Percentiles rank a stretch among this genome's conserved stretches.
Evolutionary conservation across 768 basidiomycete genomes (phyloP).

Genomic region (Crassisporium funariophilum): DNA sequence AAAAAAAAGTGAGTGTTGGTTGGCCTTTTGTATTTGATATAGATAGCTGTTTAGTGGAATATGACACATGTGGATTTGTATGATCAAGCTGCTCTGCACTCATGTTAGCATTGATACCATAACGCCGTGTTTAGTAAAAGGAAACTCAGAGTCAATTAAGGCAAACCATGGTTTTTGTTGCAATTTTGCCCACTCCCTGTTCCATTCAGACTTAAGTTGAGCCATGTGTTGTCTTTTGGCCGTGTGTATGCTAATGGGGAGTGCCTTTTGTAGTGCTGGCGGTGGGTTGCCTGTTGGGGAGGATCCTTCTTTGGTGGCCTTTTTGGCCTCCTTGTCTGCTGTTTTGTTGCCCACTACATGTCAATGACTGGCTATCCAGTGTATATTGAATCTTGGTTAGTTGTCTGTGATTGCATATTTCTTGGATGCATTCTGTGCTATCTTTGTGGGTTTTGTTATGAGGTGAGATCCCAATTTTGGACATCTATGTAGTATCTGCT

Average conservation of each 20-base stretch:
- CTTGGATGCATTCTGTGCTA: not conserved
- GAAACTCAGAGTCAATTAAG: not conserved
- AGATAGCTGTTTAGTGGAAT: constrained; percentile 5
- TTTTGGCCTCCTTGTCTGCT: not conserved
- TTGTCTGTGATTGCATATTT: not conserved
- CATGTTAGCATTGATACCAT: not conserved
- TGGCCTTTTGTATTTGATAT: not conserved
- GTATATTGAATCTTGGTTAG: not conserved
- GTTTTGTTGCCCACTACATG: not conserved
- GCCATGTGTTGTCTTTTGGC: not conserved
- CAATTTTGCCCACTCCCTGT: not conserved
- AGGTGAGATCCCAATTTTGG: not conserved
- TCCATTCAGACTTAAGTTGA: not conserved
- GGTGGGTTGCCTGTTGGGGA: not conserved
- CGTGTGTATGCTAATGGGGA: not conserved
- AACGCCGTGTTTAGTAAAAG: not conserved
- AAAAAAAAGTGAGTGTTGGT: too few relatives aligned
- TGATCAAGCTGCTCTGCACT: constrained; percentile 2
- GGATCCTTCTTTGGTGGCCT: not conserved
- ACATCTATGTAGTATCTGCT: not conserved
- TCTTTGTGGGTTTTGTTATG: not conserved
- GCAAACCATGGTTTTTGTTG: too few relatives aligned
- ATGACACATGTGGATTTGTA: constrained; percentile 2
- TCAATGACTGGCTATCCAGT: not conserved
- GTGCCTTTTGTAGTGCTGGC: not conserved